Conservation (phyloP, 2,329 filamentous ascomycete species). For the Calcarisporium arbuscula region DNA sequence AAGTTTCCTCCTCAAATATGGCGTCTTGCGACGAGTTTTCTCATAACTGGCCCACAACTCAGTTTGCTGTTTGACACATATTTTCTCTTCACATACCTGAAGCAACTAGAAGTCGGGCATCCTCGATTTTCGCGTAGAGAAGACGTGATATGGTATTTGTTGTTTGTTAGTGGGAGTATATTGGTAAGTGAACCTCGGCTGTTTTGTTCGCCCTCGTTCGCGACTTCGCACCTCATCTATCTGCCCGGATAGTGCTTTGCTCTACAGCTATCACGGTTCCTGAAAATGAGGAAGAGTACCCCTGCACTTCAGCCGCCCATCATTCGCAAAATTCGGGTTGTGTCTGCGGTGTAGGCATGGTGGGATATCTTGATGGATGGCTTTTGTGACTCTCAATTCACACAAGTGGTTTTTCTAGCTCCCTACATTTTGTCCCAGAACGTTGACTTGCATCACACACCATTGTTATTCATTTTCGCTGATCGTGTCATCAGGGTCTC, state of each 20-base stretch:
- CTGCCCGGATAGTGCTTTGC: constrained; percentile 69
- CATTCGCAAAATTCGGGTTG: constrained; percentile 64
- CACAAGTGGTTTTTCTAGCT: constrained; percentile 53
- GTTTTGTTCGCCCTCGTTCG: constrained; percentile 7
- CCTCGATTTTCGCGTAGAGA: constrained; percentile 68
- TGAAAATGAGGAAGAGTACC: constrained; percentile 78
- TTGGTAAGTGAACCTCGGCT: constrained; percentile 57
- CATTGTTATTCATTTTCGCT: too few relatives aligned
- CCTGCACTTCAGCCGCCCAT: constrained; percentile 54
- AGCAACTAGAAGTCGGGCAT: constrained; percentile 64
- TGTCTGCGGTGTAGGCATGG: constrained; percentile 65
- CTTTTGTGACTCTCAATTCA: constrained; percentile 54
- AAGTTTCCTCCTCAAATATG: constrained; percentile 40
- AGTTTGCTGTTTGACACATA: constrained; percentile 67
- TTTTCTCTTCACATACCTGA: constrained; percentile 69
- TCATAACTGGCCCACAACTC: constrained; percentile 31
- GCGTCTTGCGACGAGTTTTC: constrained; percentile 35
- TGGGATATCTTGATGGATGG: constrained; percentile 69
- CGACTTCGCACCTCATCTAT: constrained; percentile 63
- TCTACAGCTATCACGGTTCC: constrained; percentile 74
- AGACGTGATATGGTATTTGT: constrained; percentile 73
- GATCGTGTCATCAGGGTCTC: constrained; percentile 18
- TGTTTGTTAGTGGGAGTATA: constrained; percentile 66
- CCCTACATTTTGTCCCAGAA: constrained; percentile 48
- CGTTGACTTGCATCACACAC: too few relatives aligned